These are phyloP conservation scores for Metschnikowia lochheadii DNA, from an alignment of 805 yeast genomes.

Conservation along the genomic window DNA sequence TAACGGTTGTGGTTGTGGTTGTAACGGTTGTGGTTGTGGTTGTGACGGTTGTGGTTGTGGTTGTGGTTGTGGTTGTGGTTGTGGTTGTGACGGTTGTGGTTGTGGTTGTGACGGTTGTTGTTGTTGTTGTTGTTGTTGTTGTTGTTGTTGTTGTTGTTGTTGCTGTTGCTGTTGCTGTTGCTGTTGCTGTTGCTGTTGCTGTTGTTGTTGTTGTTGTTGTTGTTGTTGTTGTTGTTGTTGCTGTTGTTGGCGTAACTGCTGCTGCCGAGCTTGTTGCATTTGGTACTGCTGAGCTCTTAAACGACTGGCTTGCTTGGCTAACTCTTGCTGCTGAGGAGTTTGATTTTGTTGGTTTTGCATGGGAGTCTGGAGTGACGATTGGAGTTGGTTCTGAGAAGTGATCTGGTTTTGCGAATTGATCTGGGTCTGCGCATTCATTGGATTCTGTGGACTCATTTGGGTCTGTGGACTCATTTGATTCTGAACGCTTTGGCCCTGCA, in stretches of 20 bases:
- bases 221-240: constrained; percentile 10
- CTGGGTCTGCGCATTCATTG: background rate
- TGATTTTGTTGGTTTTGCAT: constrained; percentile 5
- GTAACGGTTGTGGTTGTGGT: constrained; percentile 1
- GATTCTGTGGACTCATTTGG: background rate
- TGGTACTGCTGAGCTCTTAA: constrained; percentile 17
- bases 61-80: constrained; percentile 11
- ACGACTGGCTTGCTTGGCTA: constrained; percentile 13
- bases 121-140: constrained; percentile 4
- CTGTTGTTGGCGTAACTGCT: constrained; percentile 12
- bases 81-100: constrained; percentile 11
- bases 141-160: constrained; percentile 6
- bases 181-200: constrained; percentile 7
- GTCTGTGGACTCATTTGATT: background rate
- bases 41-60: constrained; percentile 12
- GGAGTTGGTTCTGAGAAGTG: background rate
- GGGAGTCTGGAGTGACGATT: background rate
- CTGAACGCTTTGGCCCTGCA: background rate
- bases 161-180: constrained; percentile 11
- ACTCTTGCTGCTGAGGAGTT: constrained; percentile 10
- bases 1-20: background rate
- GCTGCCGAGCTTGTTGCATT: constrained; percentile 16
- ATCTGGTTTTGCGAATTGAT: background rate
- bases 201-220: constrained; percentile 11
- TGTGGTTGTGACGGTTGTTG: constrained; percentile 2